phyloP scores from a whole-genome alignment of 768 basidiomycete species.

The Trichaptum fuscoviolaceum region DNA sequence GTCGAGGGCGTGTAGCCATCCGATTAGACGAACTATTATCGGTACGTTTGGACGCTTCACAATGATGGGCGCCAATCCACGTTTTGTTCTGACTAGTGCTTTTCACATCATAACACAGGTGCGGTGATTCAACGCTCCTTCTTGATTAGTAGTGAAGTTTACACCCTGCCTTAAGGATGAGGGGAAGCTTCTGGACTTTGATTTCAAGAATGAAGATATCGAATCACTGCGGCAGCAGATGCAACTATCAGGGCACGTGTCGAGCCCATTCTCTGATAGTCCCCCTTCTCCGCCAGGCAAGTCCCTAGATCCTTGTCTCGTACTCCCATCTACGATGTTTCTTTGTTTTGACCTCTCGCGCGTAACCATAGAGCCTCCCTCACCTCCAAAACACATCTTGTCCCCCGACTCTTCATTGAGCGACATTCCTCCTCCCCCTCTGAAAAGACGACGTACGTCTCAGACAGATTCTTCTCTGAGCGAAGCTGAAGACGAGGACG shows the following conservation, averaged over 20 bases:
- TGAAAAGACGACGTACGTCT: constrained; percentile 23
- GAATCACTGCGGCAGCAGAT: constrained; percentile 67
- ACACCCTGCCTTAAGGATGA: constrained; percentile 47
- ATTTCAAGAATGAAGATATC: constrained; percentile 67
- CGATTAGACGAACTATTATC: constrained; percentile 78
- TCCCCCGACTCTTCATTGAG: constrained; percentile 30
- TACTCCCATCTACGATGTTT: constrained; percentile 6
- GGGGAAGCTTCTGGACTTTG: constrained; percentile 73
- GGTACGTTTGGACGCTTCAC: constrained; percentile 39
- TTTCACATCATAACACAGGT: neutral
- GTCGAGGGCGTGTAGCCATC: constrained; percentile 69
- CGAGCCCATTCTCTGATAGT: constrained; percentile 41
- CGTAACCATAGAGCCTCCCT: constrained; percentile 18
- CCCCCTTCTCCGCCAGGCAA: constrained; percentile 47
- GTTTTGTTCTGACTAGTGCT: constrained; percentile 1
- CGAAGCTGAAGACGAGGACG: constrained; percentile 29
- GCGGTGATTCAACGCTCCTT: constrained; percentile 1
- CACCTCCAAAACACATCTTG: constrained; percentile 21
- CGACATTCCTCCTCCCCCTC: constrained; percentile 20
- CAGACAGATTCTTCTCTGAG: constrained; percentile 20
- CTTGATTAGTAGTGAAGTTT: neutral
- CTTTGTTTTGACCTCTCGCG: constrained; percentile 4
- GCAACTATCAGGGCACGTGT: constrained; percentile 44
- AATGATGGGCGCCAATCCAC: constrained; percentile 4
- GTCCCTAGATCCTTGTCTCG: constrained; percentile 14